phyloP scores from a whole-genome alignment of 345 rosid genomes.

The Diplotaxis tenuifolia region DNA sequence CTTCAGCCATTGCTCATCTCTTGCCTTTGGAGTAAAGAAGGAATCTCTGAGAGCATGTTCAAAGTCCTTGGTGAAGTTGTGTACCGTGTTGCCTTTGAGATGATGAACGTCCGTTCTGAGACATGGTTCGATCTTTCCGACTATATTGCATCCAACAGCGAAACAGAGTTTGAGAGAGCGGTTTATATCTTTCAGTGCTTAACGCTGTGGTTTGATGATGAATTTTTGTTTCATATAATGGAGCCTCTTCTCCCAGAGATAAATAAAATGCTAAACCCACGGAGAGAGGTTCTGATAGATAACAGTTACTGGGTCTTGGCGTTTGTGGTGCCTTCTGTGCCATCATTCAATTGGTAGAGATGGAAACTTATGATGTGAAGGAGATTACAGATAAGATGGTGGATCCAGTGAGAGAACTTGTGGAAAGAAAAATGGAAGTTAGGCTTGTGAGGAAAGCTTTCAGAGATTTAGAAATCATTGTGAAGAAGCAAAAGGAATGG shows the following conservation, averaged over 20 bases:
- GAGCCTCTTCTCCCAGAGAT: neutral
- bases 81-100: slow-evolving; percentile 5
- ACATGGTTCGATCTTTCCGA: neutral
- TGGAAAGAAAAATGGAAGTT: slow-evolving; percentile 4
- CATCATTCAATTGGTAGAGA: neutral
- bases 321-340: slow-evolving; percentile 23
- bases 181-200: slow-evolving; percentile 18
- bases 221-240: neutral
- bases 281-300: neutral
- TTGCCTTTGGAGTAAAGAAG: neutral
- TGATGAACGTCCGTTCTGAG: neutral
- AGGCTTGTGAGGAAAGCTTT: slow-evolving; percentile 20
- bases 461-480: slow-evolving; percentile 4
- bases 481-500: slow-evolving; percentile 2
- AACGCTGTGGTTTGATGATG: neutral
- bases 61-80: slow-evolving; percentile 15
- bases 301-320: slow-evolving; percentile 3
- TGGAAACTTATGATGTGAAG: neutral
- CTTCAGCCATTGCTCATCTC: slow-evolving; percentile 14
- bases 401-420: slow-evolving; percentile 11
- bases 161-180: slow-evolving; percentile 2
- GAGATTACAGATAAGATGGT: neutral
- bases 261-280: neutral
- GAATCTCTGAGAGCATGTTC: slow-evolving; percentile 18
- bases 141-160: neutral